Conservation (phyloP, 306 rosid genomes). For the Corylus heterophylla region DNA sequence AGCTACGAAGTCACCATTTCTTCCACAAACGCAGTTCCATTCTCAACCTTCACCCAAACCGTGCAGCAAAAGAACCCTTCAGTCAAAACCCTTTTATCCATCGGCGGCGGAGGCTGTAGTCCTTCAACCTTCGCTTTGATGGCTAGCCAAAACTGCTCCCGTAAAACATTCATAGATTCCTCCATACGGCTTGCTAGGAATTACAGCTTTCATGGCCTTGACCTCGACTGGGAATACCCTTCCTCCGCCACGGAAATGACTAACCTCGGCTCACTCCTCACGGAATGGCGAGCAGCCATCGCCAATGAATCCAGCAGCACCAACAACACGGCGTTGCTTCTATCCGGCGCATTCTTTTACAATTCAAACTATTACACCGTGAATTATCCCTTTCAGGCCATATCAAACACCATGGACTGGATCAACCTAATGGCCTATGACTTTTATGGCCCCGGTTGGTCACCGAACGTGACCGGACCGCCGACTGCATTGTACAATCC, state of each 20-base stretch:
- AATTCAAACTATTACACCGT: too few relatives aligned
- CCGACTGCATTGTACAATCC: conserved; percentile 26
- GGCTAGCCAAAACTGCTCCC: neutral
- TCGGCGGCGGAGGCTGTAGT: conserved; percentile 30
- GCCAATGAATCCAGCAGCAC: conserved; percentile 20
- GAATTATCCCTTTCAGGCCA: too few relatives aligned
- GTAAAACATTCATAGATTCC: conserved; percentile 36
- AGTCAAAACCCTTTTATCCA: conserved; percentile 44
- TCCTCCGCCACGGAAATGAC: neutral
- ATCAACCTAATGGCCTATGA: conserved; percentile 41
- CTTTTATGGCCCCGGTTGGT: conserved; percentile 35
- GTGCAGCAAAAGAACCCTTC: conserved; percentile 35
- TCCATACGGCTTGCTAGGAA: conserved; percentile 32
- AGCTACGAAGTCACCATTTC: conserved; percentile 28
- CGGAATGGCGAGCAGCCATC: conserved; percentile 39
- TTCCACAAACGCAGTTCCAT: conserved; percentile 14
- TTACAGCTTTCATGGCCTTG: conserved; percentile 36
- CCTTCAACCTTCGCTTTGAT: too few relatives aligned
- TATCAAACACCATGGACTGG: conserved; percentile 30
- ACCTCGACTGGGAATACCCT: conserved; percentile 45
- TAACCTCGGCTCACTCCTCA: conserved; percentile 37
- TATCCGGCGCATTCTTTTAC: too few relatives aligned
- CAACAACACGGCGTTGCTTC: conserved; percentile 1
- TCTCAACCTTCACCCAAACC: conserved; percentile 40
- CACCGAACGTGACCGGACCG: conserved; percentile 17